Conservation (phyloP, 179 eudicot genomes). For the Beta corolliflora region DNA sequence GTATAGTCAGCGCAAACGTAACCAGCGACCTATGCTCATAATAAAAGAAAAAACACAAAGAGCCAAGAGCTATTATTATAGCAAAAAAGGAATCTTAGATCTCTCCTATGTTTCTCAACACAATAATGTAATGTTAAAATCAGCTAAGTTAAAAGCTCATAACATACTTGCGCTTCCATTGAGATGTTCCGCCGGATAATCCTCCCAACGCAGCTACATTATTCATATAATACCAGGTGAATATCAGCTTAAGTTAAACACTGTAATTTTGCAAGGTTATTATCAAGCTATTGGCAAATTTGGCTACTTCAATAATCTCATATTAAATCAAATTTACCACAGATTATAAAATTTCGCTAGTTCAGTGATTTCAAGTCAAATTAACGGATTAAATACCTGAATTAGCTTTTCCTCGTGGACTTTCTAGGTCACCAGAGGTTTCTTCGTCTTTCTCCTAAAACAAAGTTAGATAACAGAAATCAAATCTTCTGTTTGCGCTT, state of each 20-base stretch:
- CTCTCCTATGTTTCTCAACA: neutral
- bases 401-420: slow-evolving; percentile 49
- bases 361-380: neutral
- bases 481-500: neutral
- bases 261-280: slow-evolving; percentile 4
- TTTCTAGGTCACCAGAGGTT: slow-evolving; percentile 50
- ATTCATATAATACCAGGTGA: slow-evolving; percentile 32
- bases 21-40: slow-evolving; percentile 65
- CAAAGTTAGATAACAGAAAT: neutral
- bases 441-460: slow-evolving; percentile 59
- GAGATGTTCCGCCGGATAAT: slow-evolving; percentile 47
- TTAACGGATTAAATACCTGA: slow-evolving; percentile 33
- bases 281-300: neutral
- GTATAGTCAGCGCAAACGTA: slow-evolving; percentile 83
- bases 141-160: neutral
- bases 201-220: slow-evolving; percentile 44
- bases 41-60: neutral
- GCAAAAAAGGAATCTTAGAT: neutral
- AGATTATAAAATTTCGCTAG: neutral
- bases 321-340: too few relatives aligned
- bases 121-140: neutral
- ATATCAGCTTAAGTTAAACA: neutral
- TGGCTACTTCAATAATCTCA: neutral
- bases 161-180: slow-evolving; percentile 94
- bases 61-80: neutral